Percentiles rank a stretch among this genome's conserved stretches.
phyloP scores from a whole-genome alignment of 441 rosid genomes.

The Biscutella laevigata region DNA sequence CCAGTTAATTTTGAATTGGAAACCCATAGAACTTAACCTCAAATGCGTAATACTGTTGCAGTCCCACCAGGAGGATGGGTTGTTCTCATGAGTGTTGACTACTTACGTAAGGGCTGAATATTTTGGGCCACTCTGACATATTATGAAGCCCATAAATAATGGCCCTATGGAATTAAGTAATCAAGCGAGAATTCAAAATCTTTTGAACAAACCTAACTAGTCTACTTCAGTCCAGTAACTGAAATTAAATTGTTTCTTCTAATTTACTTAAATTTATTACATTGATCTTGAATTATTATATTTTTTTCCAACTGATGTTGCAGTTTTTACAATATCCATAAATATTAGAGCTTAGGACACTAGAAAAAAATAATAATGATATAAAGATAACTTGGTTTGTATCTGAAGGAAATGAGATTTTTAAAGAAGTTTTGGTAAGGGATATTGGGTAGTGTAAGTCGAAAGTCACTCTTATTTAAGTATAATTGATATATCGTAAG shows the following conservation, averaged over 20 bases:
- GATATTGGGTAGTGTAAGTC: conserved; percentile 23
- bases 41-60: conserved; percentile 52
- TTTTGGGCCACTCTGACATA: no score
- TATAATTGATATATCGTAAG: conserved; percentile 22
- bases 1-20: no score
- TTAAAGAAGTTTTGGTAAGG: conserved; percentile 3
- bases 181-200: neutral
- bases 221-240: neutral
- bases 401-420: conserved; percentile 13
- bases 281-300: no score
- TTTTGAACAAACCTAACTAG: neutral
- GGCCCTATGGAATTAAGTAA: neutral
- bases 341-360: no score
- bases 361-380: no score
- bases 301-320: no score
- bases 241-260: neutral
- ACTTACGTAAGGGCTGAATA: no score
- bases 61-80: conserved; percentile 72
- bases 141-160: neutral
- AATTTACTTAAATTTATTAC: neutral
- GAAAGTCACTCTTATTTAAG: conserved; percentile 21
- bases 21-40: no score
- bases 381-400: conserved; percentile 22
- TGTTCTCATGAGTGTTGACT: no score
- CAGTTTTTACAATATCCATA: no score